Evolutionary conservation across 2,329 filamentous ascomycete species (phyloP).

Genomic region (Claviceps cyperi): DNA sequence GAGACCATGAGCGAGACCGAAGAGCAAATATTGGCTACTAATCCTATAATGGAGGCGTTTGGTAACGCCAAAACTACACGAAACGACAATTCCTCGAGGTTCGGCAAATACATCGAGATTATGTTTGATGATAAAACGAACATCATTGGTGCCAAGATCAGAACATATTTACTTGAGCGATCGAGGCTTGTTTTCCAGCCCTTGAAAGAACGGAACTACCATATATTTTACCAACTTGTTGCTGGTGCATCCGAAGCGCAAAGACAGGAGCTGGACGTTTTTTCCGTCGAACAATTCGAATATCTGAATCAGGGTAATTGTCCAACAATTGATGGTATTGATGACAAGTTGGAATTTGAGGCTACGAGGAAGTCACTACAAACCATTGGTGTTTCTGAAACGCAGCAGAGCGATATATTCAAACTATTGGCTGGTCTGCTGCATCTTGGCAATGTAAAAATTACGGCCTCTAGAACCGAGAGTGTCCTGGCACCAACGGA

Average conservation of each 20-base stretch:
- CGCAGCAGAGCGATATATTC: slow-evolving; percentile 75
- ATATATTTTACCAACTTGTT: slow-evolving; percentile 96
- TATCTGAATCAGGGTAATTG: slow-evolving; percentile 93
- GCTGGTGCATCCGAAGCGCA: slow-evolving; percentile 80
- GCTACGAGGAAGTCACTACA: slow-evolving; percentile 75
- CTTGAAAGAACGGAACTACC: slow-evolving; percentile 94
- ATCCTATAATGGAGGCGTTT: slow-evolving; percentile 99
- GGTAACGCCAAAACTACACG: slow-evolving; percentile 99
- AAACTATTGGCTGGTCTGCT: slow-evolving; percentile 77
- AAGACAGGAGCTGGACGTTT: slow-evolving; percentile 62
- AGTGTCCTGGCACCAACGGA: slow-evolving; percentile 71
- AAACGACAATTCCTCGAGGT: slow-evolving; percentile 97
- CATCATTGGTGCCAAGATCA: slow-evolving; percentile 95
- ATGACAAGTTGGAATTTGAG: slow-evolving; percentile 87
- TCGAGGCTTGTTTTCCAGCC: slow-evolving; percentile 95
- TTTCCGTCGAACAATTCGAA: slow-evolving; percentile 80
- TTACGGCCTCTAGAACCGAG: slow-evolving; percentile 77
- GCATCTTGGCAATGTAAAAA: slow-evolving; percentile 94
- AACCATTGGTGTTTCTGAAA: slow-evolving; percentile 68
- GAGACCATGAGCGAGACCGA: slow-evolving; percentile 93
- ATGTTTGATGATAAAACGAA: slow-evolving; percentile 94
- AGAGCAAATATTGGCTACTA: slow-evolving; percentile 94
- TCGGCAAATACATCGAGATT: slow-evolving; percentile 99
- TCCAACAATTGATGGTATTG: slow-evolving; percentile 82
- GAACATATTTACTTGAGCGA: slow-evolving; percentile 87